Percentiles rank a stretch among this genome's conserved stretches.
Evolutionary conservation across 495 filamentous ascomycete species (phyloP).

Genomic region (Daldinia caldariorum): DNA sequence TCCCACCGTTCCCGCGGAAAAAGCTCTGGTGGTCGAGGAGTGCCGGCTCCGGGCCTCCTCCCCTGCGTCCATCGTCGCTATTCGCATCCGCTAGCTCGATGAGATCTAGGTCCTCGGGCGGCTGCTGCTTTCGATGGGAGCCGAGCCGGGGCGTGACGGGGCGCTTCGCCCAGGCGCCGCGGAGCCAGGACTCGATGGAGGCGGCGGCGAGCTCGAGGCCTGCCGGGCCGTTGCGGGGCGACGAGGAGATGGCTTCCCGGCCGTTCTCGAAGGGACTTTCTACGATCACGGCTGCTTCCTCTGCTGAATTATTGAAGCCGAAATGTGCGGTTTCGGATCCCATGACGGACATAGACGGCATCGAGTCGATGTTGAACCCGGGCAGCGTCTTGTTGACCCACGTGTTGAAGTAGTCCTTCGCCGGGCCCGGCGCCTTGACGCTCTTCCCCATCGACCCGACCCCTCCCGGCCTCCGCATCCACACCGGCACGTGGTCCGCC

Average conservation of each 20-base stretch:
- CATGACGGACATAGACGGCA: slow-evolving; percentile 64
- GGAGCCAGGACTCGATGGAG: slow-evolving; percentile 87
- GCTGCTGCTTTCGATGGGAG: slow-evolving; percentile 45
- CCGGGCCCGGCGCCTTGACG: slow-evolving; percentile 78
- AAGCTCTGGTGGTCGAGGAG: slow-evolving; percentile 41
- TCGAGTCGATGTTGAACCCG: slow-evolving; percentile 67
- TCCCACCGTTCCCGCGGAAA: slow-evolving; percentile 36
- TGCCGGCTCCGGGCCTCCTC: slow-evolving; percentile 4
- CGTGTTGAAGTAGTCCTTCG: slow-evolving; percentile 79
- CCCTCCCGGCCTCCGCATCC: slow-evolving; percentile 81
- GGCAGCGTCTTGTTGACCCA: slow-evolving; percentile 82
- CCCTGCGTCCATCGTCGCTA: slow-evolving; percentile 60
- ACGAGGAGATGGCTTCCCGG: slow-evolving; percentile 47
- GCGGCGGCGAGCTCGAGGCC: slow-evolving; percentile 83
- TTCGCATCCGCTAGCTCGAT: slow-evolving; percentile 82
- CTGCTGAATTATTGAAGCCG: slow-evolving; percentile 54
- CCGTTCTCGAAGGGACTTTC: slow-evolving; percentile 61
- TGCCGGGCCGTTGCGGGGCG: slow-evolving; percentile 47
- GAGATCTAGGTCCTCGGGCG: slow-evolving; percentile 66
- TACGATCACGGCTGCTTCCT: slow-evolving; percentile 52
- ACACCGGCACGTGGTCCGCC: slow-evolving; percentile 53
- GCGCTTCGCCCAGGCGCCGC: slow-evolving; percentile 74
- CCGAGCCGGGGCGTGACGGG: slow-evolving; percentile 60
- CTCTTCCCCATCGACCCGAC: slow-evolving; percentile 80
- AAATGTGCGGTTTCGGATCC: slow-evolving; percentile 61